These are phyloP conservation scores for Sphenostylis stenocarpa DNA, from an alignment of 306 rosid genomes.

Conservation along the genomic window DNA sequence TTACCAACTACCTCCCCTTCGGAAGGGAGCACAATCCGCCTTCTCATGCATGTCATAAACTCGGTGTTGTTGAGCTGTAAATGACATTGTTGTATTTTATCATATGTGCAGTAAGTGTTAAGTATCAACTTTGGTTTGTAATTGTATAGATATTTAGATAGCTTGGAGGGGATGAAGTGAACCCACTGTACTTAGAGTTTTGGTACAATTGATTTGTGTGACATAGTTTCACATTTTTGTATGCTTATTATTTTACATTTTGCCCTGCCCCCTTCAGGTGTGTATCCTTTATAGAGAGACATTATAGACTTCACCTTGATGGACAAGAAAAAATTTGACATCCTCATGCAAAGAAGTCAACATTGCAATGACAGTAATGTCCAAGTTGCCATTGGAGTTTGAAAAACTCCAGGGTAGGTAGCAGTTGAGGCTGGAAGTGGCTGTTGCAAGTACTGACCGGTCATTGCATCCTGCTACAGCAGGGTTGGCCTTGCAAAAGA, in stretches of 20 bases:
- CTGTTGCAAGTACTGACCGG: slow-evolving; percentile 8
- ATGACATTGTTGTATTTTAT: slow-evolving; percentile 41
- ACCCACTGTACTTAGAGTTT: slow-evolving; percentile 28
- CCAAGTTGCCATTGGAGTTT: slow-evolving; percentile 21
- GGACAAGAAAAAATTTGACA: not conserved
- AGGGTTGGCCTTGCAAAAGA: not conserved
- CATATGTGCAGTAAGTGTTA: slow-evolving; percentile 35
- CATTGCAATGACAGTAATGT: not conserved
- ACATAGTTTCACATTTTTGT: slow-evolving; percentile 34
- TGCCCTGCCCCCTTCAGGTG: not conserved
- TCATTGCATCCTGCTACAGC: slow-evolving; percentile 12
- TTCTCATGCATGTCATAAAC: slow-evolving; percentile 73
- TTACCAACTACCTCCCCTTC: slow-evolving; percentile 49
- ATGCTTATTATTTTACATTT: slow-evolving; percentile 9
- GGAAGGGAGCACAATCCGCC: slow-evolving; percentile 58
- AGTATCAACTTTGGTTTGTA: slow-evolving; percentile 35
- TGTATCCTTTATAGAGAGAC: not conserved
- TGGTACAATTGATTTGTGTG: slow-evolving; percentile 38
- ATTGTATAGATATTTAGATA: slow-evolving; percentile 43
- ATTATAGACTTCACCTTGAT: slow-evolving; percentile 6
- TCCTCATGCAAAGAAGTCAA: slow-evolving; percentile 19
- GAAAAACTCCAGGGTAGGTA: slow-evolving; percentile 12
- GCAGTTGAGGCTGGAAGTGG: slow-evolving; percentile 25
- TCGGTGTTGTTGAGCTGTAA: slow-evolving; percentile 66
- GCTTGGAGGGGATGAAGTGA: slow-evolving; percentile 34